These are phyloP conservation scores for Vicia villosa DNA, from an alignment of 306 rosid species.

Conservation along the genomic window DNA sequence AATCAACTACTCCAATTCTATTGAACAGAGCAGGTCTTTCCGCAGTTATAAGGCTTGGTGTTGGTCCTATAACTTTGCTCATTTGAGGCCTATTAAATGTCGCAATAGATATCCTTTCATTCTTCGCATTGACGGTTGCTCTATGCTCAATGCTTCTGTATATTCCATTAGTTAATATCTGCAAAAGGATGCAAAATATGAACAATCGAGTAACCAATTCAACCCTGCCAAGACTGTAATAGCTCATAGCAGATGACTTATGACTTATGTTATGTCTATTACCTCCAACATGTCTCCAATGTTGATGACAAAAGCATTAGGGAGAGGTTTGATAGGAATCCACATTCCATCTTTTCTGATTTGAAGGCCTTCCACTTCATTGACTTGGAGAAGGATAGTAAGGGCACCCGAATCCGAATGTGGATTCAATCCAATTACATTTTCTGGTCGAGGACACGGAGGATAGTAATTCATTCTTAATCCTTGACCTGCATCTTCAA, in stretches of 20 bases:
- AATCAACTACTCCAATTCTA: constrained; percentile 30
- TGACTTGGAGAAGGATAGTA: constrained; percentile 42
- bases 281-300: constrained; percentile 45
- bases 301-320: constrained; percentile 40
- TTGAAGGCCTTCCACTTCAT: constrained; percentile 43
- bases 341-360: constrained; percentile 41
- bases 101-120: constrained; percentile 41
- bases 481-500: constrained; percentile 35
- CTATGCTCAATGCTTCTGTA: constrained; percentile 40
- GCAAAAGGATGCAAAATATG: not conserved
- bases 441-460: constrained; percentile 39
- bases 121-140: constrained; percentile 27
- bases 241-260: too few relatives aligned
- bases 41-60: constrained; percentile 22
- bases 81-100: constrained; percentile 30
- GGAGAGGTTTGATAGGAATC: constrained; percentile 33
- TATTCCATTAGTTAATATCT: constrained; percentile 43
- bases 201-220: not conserved
- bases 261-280: too few relatives aligned
- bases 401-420: constrained; percentile 40
- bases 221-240: too few relatives aligned
- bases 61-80: constrained; percentile 10
- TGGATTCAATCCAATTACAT: constrained; percentile 37
- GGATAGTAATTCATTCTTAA: constrained; percentile 44
- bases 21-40: constrained; percentile 32